Evolutionary conservation across 805 yeast genomes (phyloP).

Genomic region (Jamesozyma jinghongensis): DNA sequence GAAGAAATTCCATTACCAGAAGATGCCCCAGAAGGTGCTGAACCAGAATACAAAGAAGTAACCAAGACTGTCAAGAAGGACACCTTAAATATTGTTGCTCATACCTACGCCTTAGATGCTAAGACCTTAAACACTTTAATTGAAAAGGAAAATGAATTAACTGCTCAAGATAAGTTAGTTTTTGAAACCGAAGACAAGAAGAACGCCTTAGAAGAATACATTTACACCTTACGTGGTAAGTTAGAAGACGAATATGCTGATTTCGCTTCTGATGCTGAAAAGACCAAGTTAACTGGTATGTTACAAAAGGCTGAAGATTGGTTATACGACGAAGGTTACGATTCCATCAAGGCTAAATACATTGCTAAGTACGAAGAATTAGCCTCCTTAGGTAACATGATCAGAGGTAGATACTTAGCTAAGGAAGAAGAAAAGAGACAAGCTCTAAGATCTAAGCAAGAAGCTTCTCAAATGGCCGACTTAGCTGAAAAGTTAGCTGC

Average conservation of each 20-base stretch:
- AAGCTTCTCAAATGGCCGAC: constrained; percentile 73
- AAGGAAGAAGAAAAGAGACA: constrained; percentile 94
- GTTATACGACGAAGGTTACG: constrained; percentile 97
- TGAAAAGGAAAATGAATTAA: constrained; percentile 79
- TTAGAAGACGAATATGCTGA: constrained; percentile 82
- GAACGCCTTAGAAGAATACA: constrained; percentile 97
- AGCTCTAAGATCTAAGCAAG: constrained; percentile 76
- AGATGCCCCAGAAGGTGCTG: constrained; percentile 48
- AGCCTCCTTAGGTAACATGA: constrained; percentile 87
- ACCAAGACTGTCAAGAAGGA: constrained; percentile 91
- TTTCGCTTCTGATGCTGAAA: constrained; percentile 88
- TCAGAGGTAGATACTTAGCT: constrained; percentile 88
- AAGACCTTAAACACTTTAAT: constrained; percentile 48
- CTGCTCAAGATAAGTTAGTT: constrained; percentile 87
- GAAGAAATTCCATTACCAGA: constrained; percentile 63
- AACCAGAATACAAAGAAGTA: constrained; percentile 81
- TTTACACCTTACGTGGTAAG: constrained; percentile 94
- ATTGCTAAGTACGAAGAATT: constrained; percentile 97
- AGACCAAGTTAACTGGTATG: constrained; percentile 62
- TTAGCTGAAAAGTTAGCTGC: constrained; percentile 80
- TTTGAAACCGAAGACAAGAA: constrained; percentile 98
- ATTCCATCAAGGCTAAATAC: constrained; percentile 91
- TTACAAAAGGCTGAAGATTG: constrained; percentile 89
- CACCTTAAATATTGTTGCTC: constrained; percentile 53
- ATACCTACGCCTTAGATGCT: constrained; percentile 54